phyloP scores from a whole-genome alignment of 2,329 filamentous ascomycete species.

The Fusarium torreyae region DNA sequence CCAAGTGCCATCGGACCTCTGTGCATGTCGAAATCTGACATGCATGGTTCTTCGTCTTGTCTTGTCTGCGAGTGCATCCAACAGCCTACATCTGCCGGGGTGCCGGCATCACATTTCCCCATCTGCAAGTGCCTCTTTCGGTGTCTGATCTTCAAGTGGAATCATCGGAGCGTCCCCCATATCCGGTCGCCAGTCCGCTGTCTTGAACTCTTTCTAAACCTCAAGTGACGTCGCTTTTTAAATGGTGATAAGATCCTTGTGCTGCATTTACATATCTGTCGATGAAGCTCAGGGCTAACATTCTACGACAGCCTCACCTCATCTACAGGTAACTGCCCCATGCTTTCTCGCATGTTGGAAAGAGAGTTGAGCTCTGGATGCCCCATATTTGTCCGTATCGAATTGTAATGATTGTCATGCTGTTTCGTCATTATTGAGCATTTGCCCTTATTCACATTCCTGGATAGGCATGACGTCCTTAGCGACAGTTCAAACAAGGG shows the following conservation, averaged over 20 bases:
- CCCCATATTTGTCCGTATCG: slow-evolving; percentile 21
- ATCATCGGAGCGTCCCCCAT: slow-evolving; percentile 22
- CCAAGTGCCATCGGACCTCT: slow-evolving; percentile 21
- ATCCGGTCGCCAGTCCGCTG: slow-evolving; percentile 28
- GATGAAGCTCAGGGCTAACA: slow-evolving; percentile 36
- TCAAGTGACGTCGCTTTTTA: slow-evolving; percentile 43
- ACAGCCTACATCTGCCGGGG: slow-evolving; percentile 44
- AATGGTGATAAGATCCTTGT: slow-evolving; percentile 12
- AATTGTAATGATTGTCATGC: slow-evolving; percentile 7
- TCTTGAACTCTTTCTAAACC: slow-evolving; percentile 30
- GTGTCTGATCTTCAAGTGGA: slow-evolving; percentile 43
- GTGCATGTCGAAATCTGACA: slow-evolving; percentile 39
- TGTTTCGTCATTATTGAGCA: slow-evolving; percentile 8
- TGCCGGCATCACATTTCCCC: slow-evolving; percentile 47
- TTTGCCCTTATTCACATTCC: slow-evolving; percentile 9
- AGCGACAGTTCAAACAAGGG: slow-evolving; percentile 10
- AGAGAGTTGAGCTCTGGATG: slow-evolving; percentile 4
- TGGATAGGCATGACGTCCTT: slow-evolving; percentile 26
- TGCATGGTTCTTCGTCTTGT: slow-evolving; percentile 42
- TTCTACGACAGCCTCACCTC: slow-evolving; percentile 25
- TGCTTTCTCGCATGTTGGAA: slow-evolving; percentile 21
- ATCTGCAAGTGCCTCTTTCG: slow-evolving; percentile 44
- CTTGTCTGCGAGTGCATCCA: slow-evolving; percentile 33
- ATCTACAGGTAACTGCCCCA: slow-evolving; percentile 30
- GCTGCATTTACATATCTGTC: slow-evolving; percentile 14